phyloP scores from a whole-genome alignment of 352 stramenopile genomes.

The Phytophthora europaea region DNA sequence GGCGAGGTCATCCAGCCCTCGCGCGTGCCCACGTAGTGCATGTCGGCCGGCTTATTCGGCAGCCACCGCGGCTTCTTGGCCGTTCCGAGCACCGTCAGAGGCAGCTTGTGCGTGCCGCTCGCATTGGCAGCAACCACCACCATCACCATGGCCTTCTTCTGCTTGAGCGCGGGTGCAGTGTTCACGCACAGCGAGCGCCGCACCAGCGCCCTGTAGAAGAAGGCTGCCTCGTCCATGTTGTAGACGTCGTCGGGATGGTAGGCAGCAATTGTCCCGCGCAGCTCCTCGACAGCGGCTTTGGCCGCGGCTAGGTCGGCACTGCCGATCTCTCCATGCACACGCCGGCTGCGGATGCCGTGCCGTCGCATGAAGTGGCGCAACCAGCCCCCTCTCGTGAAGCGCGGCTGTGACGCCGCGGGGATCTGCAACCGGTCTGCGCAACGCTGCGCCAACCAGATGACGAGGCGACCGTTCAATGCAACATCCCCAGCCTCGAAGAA shows the following conservation, averaged over 20 bases:
- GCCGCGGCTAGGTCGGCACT: not conserved
- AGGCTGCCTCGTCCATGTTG: conserved; percentile 8
- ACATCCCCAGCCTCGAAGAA: too few relatives aligned
- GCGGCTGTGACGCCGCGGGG: not conserved
- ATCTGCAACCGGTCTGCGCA: too few relatives aligned
- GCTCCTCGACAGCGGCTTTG: not conserved
- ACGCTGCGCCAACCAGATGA: too few relatives aligned
- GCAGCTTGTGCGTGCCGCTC: not conserved
- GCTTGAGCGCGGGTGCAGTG: not conserved
- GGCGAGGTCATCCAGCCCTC: conserved; percentile 9
- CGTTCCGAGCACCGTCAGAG: not conserved
- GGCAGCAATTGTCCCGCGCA: too few relatives aligned
- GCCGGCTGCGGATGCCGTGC: not conserved
- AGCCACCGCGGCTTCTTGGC: conserved; percentile 3
- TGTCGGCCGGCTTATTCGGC: not conserved
- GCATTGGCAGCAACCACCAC: not conserved
- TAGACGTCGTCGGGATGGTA: conserved; percentile 8
- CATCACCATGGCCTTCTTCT: not conserved
- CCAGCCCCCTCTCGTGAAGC: too few relatives aligned
- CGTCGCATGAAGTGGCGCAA: too few relatives aligned
- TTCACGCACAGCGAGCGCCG: not conserved
- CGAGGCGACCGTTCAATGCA: too few relatives aligned
- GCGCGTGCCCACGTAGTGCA: not conserved
- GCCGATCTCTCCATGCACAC: conserved; percentile 1
- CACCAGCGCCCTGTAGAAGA: conserved; percentile 7